phyloP scores from a whole-genome alignment of 495 filamentous ascomycete species.

The Saxispiralis lemnorum region DNA sequence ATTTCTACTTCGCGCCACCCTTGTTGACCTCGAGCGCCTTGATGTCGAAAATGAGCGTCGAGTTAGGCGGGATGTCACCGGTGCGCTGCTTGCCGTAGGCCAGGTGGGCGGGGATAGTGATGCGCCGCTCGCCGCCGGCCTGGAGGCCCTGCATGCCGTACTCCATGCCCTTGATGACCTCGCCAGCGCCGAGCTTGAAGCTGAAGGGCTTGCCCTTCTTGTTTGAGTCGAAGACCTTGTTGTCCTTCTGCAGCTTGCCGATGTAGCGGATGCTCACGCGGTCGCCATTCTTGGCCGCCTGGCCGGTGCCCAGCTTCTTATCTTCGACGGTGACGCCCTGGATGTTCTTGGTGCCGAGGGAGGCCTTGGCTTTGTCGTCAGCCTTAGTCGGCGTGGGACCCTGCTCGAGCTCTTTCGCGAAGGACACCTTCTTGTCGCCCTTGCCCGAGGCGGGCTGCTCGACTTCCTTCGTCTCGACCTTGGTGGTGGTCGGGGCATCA shows the following conservation, averaged over 20 bases:
- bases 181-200: conserved; percentile 81
- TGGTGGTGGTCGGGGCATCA: conserved; percentile 42
- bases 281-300: conserved; percentile 67
- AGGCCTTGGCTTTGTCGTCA: conserved; percentile 32
- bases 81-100: conserved; percentile 70
- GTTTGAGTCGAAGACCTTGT: conserved; percentile 90
- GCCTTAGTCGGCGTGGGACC: conserved; percentile 57
- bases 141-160: conserved; percentile 83
- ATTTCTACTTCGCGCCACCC: conserved; percentile 6
- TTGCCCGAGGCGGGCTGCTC: conserved; percentile 38
- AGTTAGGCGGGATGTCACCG: conserved; percentile 68
- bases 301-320: conserved; percentile 73
- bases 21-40: conserved; percentile 59
- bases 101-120: conserved; percentile 66
- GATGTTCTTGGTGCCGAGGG: conserved; percentile 54
- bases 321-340: conserved; percentile 86
- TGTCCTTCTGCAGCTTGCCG: conserved; percentile 68
- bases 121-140: conserved; percentile 76
- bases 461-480: conserved; percentile 32
- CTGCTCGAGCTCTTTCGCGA: conserved; percentile 95
- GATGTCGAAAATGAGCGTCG: conserved; percentile 79
- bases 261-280: conserved; percentile 89
- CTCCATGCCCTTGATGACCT: conserved; percentile 99
- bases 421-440: conserved; percentile 90
- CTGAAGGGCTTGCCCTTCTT: conserved; percentile 93